A percentile compares a stretch with the other conserved stretches of the same genome.
phyloP scores from a whole-genome alignment of 306 rosid genomes.

The Citrullus colocynthis region DNA sequence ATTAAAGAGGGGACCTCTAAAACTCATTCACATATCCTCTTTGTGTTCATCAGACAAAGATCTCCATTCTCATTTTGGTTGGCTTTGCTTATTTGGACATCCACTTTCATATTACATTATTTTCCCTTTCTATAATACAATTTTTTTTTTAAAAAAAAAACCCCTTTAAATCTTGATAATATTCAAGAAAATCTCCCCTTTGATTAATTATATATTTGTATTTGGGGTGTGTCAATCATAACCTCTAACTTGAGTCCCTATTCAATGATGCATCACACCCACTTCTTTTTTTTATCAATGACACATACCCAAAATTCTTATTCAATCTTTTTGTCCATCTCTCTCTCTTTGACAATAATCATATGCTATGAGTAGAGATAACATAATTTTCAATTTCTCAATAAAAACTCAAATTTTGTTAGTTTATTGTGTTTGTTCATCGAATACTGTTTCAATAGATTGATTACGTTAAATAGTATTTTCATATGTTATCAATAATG shows the following conservation, averaged over 20 bases:
- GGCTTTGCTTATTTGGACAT: conserved; percentile 4
- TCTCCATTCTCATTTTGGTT: conserved; percentile 30
- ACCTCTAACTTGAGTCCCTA: not conserved
- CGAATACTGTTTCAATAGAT: too few species aligned
- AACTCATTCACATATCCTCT: not conserved
- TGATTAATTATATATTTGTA: not conserved
- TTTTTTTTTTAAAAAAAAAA: not conserved
- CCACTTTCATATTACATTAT: not conserved
- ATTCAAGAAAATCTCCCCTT: not conserved
- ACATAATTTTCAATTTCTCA: too few species aligned
- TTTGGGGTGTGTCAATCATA: not conserved
- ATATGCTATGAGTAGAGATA: not conserved
- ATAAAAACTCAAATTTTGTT: too few species aligned
- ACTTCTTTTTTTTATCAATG: not conserved
- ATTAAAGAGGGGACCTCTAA: conserved; percentile 22
- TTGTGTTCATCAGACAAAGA: conserved; percentile 41
- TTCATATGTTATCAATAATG: too few species aligned
- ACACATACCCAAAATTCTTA: not conserved
- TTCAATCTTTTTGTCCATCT: not conserved
- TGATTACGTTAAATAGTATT: too few species aligned
- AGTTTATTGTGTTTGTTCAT: too few species aligned
- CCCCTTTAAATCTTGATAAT: not conserved
- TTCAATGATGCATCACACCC: conserved; percentile 2
- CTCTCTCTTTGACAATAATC: not conserved
- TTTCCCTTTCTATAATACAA: not conserved